Evolutionary conservation across 495 filamentous ascomycete genomes (phyloP).

Genomic region (Podospora appendiculata): DNA sequence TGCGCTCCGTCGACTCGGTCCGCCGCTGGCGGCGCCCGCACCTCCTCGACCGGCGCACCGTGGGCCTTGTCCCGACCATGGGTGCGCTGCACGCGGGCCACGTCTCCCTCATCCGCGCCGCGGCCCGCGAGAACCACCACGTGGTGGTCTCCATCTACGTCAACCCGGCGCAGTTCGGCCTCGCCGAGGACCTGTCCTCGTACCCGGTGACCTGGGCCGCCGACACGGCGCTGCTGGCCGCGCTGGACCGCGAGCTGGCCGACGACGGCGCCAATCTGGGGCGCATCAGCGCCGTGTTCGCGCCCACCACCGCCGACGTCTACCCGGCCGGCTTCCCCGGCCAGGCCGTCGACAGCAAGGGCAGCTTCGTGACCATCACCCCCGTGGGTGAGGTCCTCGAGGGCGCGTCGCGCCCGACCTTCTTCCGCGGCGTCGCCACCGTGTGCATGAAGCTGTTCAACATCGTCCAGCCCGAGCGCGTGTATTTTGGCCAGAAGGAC

Average conservation of each 20-base stretch:
- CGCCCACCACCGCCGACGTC: constrained; percentile 74
- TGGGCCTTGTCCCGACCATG: constrained; percentile 94
- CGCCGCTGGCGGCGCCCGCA: constrained; percentile 65
- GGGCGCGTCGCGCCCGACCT: constrained; percentile 80
- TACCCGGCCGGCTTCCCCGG: constrained; percentile 79
- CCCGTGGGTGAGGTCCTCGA: constrained; percentile 75
- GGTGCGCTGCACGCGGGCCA: constrained; percentile 91
- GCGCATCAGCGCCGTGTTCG: constrained; percentile 73
- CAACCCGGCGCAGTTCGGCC: constrained; percentile 93
- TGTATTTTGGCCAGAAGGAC: constrained; percentile 98
- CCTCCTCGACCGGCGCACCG: constrained; percentile 56
- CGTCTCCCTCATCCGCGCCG: constrained; percentile 75
- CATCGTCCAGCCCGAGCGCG: constrained; percentile 74
- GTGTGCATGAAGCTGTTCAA: constrained; percentile 98
- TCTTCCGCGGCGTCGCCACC: constrained; percentile 93
- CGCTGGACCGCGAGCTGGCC: constrained; percentile 65
- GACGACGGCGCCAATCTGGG: constrained; percentile 48
- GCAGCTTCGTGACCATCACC: constrained; percentile 90
- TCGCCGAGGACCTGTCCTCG: constrained; percentile 75
- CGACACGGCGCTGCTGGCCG: constrained; percentile 58
- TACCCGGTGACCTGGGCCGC: constrained; percentile 88
- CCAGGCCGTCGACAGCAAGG: constrained; percentile 67
- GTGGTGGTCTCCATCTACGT: constrained; percentile 89
- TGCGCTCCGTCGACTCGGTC: constrained; percentile 63
- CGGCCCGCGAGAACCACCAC: constrained; percentile 73